Evolutionary conservation across 2,329 filamentous ascomycete species (phyloP).

Genomic region (Albophoma yamanashiensis): DNA sequence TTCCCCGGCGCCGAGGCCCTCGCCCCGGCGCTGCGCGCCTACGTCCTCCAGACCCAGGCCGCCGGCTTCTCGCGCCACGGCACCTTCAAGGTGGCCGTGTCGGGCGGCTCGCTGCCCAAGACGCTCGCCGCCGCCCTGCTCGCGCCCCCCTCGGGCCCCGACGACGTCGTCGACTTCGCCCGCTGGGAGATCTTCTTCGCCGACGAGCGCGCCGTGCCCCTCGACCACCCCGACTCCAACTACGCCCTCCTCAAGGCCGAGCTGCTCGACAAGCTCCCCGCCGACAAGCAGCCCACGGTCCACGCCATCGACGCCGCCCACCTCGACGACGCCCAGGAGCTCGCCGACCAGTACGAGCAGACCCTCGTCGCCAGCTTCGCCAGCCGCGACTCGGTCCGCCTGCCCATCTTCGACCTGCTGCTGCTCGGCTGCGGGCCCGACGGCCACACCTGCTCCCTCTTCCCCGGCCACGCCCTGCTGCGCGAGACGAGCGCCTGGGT

Average conservation of each 20-base stretch:
- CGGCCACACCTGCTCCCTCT: constrained; percentile 93
- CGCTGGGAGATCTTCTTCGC: constrained; percentile 99
- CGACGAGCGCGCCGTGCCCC: constrained; percentile 88
- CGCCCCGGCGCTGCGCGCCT: constrained; percentile 66
- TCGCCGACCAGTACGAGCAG: constrained; percentile 91
- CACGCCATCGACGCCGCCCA: constrained; percentile 60
- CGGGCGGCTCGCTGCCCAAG: constrained; percentile 85
- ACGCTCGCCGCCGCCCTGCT: constrained; percentile 80
- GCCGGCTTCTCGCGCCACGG: constrained; percentile 70
- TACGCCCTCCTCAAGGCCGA: constrained; percentile 81
- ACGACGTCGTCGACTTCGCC: constrained; percentile 63
- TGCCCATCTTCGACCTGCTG: constrained; percentile 90
- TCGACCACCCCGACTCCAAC: constrained; percentile 90
- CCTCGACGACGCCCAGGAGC: constrained; percentile 74
- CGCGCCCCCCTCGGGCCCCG: constrained; percentile 30
- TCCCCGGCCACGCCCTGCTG: constrained; percentile 80
- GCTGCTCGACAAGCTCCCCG: constrained; percentile 78
- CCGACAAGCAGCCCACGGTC: constrained; percentile 55
- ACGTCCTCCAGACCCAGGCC: constrained; percentile 73
- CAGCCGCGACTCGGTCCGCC: constrained; percentile 81
- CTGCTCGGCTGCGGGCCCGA: constrained; percentile 91
- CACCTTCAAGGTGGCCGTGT: constrained; percentile 84
- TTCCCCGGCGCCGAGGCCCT: constrained; percentile 63
- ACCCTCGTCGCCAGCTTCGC: constrained; percentile 78
- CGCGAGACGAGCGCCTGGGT: constrained; percentile 88